A percentile compares a stretch with the other conserved stretches of the same genome.
Conservation (phyloP, 2,329 filamentous ascomycete genomes). For the Beauveria scarabaeidicola region DNA sequence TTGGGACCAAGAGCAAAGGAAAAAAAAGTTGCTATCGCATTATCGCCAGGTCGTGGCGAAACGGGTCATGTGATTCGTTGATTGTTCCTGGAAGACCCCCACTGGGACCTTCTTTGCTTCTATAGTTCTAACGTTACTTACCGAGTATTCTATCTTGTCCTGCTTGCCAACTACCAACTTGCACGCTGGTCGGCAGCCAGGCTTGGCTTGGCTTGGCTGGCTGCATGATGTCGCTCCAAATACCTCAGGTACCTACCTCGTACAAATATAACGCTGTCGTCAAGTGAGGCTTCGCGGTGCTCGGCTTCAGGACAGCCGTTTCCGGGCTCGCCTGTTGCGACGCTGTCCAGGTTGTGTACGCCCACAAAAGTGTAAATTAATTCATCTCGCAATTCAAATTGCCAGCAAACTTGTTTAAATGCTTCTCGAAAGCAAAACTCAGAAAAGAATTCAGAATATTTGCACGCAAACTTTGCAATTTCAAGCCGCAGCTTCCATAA, state of each 20-base stretch:
- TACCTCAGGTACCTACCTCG: neutral
- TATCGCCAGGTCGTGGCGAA: neutral
- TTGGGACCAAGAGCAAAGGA: neutral
- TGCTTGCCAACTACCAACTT: too few relatives aligned
- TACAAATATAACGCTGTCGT: neutral
- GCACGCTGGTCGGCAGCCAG: too few relatives aligned
- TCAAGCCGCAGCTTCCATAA: neutral
- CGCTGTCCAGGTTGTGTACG: neutral
- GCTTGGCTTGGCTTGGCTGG: neutral
- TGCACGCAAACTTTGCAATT: neutral
- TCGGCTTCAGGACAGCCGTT: neutral
- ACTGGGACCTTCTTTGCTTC: neutral
- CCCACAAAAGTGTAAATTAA: constrained; percentile 12
- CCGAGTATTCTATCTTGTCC: too few relatives aligned
- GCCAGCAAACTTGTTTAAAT: too few relatives aligned
- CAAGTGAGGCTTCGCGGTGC: neutral
- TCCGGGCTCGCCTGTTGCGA: neutral
- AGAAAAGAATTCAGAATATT: neutral
- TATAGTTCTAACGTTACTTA: too few relatives aligned
- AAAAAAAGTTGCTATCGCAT: constrained; percentile 10
- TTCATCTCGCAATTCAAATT: neutral
- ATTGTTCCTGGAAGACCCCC: neutral
- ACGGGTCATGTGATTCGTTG: constrained; percentile 9
- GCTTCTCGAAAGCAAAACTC: too few relatives aligned
- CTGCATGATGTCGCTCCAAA: neutral